Conservation (phyloP, 2,329 filamentous ascomycete genomes). For the Scolecobasidium constrictum region DNA sequence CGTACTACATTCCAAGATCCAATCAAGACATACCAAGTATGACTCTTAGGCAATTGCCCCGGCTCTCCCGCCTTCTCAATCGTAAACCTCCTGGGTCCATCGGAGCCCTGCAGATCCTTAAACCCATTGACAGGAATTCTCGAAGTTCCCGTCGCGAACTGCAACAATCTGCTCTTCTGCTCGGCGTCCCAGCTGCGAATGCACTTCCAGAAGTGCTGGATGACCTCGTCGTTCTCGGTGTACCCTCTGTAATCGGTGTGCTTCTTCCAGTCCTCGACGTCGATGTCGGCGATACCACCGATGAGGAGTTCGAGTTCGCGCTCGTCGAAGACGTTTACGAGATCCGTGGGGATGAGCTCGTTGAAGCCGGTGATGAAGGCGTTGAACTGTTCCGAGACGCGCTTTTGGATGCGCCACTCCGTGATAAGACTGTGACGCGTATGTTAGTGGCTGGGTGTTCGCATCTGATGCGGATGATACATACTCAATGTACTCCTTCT, state of each 20-base stretch:
- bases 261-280: conserved; percentile 99
- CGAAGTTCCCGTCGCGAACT: conserved; percentile 95
- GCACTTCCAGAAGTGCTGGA: conserved; percentile 97
- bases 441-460: too few relatives aligned
- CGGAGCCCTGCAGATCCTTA: conserved; percentile 95
- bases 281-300: conserved; percentile 98
- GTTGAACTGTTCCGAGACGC: conserved; percentile 95
- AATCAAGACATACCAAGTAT: conserved; percentile 72
- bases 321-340: conserved; percentile 98
- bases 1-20: too few relatives aligned
- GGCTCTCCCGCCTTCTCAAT: conserved; percentile 96
- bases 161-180: conserved; percentile 89
- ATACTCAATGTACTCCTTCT: conserved; percentile 94
- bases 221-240: conserved; percentile 93
- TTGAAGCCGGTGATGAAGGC: conserved; percentile 97
- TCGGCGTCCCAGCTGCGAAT: conserved; percentile 96
- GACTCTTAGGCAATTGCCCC: conserved; percentile 84
- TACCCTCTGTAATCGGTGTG: conserved; percentile 98
- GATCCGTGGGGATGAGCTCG: conserved; percentile 88
- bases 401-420: conserved; percentile 98
- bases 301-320: conserved; percentile 93
- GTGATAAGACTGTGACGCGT: conserved; percentile 60
- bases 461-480: conserved; percentile 17
- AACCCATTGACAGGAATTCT: conserved; percentile 98
- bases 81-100: conserved; percentile 88